phyloP scores from a whole-genome alignment of 129 eudicot genomes.

The Tanacetum coccineum region DNA sequence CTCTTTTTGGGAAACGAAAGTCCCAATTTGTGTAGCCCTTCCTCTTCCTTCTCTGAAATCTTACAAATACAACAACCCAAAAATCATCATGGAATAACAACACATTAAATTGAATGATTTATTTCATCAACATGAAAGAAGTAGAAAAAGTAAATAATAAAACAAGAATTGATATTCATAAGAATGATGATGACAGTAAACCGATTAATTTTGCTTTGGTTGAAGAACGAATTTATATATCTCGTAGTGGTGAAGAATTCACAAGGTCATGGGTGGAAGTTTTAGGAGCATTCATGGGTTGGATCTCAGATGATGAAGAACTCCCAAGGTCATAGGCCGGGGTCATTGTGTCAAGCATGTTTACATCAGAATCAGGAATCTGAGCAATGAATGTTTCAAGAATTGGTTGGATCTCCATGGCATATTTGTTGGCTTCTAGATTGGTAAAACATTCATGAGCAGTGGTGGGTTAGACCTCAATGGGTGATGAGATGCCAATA shows the following conservation, averaged over 20 bases:
- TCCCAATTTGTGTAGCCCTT: slow-evolving; percentile 3
- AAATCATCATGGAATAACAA: too few species aligned
- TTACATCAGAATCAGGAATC: background rate
- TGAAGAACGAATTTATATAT: slow-evolving; percentile 56
- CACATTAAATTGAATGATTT: slow-evolving; percentile 22
- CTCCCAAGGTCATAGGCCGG: background rate
- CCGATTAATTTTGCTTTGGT: slow-evolving; percentile 55
- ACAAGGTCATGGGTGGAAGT: slow-evolving; percentile 8
- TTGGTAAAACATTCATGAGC: background rate
- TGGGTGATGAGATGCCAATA: background rate
- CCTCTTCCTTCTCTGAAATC: too few species aligned
- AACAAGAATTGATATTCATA: background rate
- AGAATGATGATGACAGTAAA: slow-evolving; percentile 17
- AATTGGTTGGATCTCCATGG: too few species aligned
- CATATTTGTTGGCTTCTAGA: background rate
- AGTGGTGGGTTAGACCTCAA: background rate
- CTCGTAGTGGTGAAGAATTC: too few species aligned
- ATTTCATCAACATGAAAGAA: slow-evolving; percentile 27
- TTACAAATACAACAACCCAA: too few species aligned
- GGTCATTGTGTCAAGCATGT: background rate
- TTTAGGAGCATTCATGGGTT: background rate
- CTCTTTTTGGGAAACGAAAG: background rate
- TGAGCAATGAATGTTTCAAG: background rate
- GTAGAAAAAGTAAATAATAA: background rate
- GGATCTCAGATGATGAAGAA: background rate